phyloP scores from a whole-genome alignment of 495 filamentous ascomycete species.

The Aspergillus saccharolyticus region DNA sequence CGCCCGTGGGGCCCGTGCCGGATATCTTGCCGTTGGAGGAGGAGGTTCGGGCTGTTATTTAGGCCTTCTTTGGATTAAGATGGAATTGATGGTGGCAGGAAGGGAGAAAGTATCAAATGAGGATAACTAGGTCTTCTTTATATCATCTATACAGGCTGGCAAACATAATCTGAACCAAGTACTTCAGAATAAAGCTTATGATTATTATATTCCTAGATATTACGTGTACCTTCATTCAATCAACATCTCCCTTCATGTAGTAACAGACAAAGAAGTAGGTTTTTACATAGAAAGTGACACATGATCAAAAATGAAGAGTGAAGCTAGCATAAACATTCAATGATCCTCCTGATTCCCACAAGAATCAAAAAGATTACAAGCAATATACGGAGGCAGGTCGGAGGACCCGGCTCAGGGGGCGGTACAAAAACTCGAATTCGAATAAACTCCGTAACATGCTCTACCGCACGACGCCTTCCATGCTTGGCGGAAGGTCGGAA shows the following conservation, averaged over 20 bases:
- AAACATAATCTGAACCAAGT: no score
- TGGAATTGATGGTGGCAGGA: background rate
- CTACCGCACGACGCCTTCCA: slow-evolving; percentile 33
- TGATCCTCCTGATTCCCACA: background rate
- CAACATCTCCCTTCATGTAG: no score
- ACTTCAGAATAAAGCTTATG: no score
- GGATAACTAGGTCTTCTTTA: no score
- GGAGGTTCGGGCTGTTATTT: slow-evolving; percentile 51
- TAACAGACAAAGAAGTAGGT: no score
- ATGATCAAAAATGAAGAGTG: no score
- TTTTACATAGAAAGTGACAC: no score
- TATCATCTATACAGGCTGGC: no score
- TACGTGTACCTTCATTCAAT: no score
- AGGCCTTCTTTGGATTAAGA: background rate
- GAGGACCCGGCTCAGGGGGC: background rate
- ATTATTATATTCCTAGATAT: no score
- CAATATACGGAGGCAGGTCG: slow-evolving; percentile 14
- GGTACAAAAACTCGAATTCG: slow-evolving; percentile 4
- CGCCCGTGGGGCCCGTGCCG: slow-evolving; percentile 59
- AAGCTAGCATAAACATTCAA: background rate
- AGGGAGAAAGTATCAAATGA: background rate
- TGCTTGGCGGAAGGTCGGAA: slow-evolving; percentile 25
- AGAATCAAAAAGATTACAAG: background rate
- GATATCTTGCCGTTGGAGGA: slow-evolving; percentile 57
- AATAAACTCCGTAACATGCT: slow-evolving; percentile 23